Evolutionary conservation across 2,329 filamentous ascomycete species (phyloP).

Genomic region (Fusarium phyllophilum): DNA sequence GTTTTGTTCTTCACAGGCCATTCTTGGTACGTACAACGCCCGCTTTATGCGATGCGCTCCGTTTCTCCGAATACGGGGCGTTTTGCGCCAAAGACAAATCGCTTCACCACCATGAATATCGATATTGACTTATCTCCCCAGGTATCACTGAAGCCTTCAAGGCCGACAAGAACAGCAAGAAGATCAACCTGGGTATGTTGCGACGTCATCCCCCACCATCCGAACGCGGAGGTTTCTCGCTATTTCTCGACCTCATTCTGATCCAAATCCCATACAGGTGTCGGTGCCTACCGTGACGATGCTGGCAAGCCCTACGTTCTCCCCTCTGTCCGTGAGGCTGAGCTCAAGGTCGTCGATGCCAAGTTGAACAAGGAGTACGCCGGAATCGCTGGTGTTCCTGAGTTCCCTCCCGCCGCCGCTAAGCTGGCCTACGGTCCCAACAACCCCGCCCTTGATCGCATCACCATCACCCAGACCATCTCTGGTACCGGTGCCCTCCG

Average conservation of each 20-base stretch:
- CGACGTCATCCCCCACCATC: slow-evolving; percentile 14
- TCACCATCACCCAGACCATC: slow-evolving; percentile 97
- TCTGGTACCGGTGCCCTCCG: slow-evolving; percentile 96
- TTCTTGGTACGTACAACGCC: slow-evolving; percentile 68
- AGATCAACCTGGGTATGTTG: slow-evolving; percentile 91
- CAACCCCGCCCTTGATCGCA: slow-evolving; percentile 78
- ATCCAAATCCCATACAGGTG: slow-evolving; percentile 64
- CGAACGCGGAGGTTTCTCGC: slow-evolving; percentile 22
- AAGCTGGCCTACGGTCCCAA: slow-evolving; percentile 88
- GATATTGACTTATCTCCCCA: slow-evolving; percentile 48
- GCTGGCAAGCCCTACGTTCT: slow-evolving; percentile 98
- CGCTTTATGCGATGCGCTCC: slow-evolving; percentile 33
- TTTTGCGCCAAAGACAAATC: slow-evolving; percentile 21
- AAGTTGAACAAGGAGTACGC: slow-evolving; percentile 97
- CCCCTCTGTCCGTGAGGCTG: slow-evolving; percentile 88
- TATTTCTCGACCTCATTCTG: slow-evolving; percentile 32
- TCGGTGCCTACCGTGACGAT: slow-evolving; percentile 98
- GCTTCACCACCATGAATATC: slow-evolving; percentile 11
- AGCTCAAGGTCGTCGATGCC: slow-evolving; percentile 82
- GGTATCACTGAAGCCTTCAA: slow-evolving; percentile 99
- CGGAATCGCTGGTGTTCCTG: slow-evolving; percentile 93
- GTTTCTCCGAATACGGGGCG: slow-evolving; percentile 10
- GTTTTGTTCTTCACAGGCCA: slow-evolving; percentile 65
- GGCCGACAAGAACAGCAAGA: slow-evolving; percentile 90
- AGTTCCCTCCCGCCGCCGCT: slow-evolving; percentile 93